These are phyloP conservation scores for Parastagonospora avenae DNA, from an alignment of 2,329 filamentous ascomycete genomes.

Conservation along the genomic window DNA sequence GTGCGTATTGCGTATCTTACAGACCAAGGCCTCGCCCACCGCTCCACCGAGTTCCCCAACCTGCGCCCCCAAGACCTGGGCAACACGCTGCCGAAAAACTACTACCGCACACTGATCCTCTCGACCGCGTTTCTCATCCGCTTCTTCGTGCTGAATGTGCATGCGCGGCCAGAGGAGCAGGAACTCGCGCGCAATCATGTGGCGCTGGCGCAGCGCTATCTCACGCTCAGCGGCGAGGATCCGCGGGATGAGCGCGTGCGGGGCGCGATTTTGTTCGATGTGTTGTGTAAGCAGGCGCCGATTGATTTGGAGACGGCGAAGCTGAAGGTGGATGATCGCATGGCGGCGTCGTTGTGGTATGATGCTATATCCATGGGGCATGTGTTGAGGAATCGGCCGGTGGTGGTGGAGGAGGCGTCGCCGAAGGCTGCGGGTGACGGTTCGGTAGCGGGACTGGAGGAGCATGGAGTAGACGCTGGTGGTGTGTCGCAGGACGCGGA, in stretches of 20 bases:
- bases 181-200: constrained; percentile 31
- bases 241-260: constrained; percentile 17
- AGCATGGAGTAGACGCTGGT: no score
- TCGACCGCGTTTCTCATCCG: constrained; percentile 27
- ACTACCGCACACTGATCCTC: constrained; percentile 22
- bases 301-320: constrained; percentile 20
- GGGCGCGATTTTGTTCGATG: constrained; percentile 18
- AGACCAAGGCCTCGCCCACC: constrained; percentile 18
- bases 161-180: constrained; percentile 23
- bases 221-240: constrained; percentile 13
- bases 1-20: constrained; percentile 24
- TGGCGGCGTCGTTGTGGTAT: constrained; percentile 23
- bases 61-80: constrained; percentile 5
- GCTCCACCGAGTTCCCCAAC: constrained; percentile 13
- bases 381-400: constrained; percentile 15
- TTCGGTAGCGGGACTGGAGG: not conserved
- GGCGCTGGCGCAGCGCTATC: constrained; percentile 23
- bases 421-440: not conserved
- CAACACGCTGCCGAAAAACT: constrained; percentile 23
- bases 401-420: constrained; percentile 13
- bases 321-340: constrained; percentile 23
- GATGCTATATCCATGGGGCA: constrained; percentile 24
- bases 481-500: not conserved
- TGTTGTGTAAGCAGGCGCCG: constrained; percentile 20
- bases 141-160: constrained; percentile 27